Evolutionary conservation across 2,329 filamentous ascomycete species (phyloP).

Genomic region (Verticillium nonalfalfae): DNA sequence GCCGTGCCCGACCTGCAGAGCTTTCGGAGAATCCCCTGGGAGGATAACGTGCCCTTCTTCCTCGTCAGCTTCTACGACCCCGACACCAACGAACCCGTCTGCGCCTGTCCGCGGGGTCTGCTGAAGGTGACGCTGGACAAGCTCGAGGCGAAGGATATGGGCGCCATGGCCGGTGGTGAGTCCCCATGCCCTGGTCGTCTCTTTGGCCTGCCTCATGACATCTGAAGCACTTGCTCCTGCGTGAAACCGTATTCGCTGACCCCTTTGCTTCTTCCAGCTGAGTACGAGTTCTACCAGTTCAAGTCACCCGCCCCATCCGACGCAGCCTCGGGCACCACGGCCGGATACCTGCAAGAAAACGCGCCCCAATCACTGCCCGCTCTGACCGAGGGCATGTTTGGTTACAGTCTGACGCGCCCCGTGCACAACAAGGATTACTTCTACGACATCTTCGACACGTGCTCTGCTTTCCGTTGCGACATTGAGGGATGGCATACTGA

Average conservation of each 20-base stretch:
- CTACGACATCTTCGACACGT: constrained; percentile 79
- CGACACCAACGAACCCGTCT: constrained; percentile 64
- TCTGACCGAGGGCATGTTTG: constrained; percentile 92
- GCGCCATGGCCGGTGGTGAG: constrained; percentile 84
- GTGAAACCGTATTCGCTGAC: no score
- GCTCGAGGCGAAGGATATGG: constrained; percentile 61
- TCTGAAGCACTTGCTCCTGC: no score
- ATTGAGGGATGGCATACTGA: constrained; percentile 97
- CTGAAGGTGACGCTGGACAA: constrained; percentile 63
- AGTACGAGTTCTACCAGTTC: constrained; percentile 96
- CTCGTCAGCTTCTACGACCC: constrained; percentile 79
- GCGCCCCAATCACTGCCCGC: constrained; percentile 67
- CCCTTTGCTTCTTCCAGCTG: constrained; percentile 46
- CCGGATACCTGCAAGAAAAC: constrained; percentile 67
- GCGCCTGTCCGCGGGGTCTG: constrained; percentile 73
- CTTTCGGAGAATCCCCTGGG: constrained; percentile 86
- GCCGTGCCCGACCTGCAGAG: constrained; percentile 72
- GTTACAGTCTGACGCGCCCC: constrained; percentile 81
- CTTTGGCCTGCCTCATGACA: neutral
- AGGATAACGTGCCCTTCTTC: constrained; percentile 80
- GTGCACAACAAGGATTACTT: constrained; percentile 91
- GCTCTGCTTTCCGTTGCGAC: constrained; percentile 68
- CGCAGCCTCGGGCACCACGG: constrained; percentile 59
- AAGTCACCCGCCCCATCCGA: constrained; percentile 52
- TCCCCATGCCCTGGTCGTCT: constrained; percentile 3